Base-by-base conservation (phyloP, 2,329 filamentous ascomycete genomes). In the Aspergillus tamarii region DNA sequence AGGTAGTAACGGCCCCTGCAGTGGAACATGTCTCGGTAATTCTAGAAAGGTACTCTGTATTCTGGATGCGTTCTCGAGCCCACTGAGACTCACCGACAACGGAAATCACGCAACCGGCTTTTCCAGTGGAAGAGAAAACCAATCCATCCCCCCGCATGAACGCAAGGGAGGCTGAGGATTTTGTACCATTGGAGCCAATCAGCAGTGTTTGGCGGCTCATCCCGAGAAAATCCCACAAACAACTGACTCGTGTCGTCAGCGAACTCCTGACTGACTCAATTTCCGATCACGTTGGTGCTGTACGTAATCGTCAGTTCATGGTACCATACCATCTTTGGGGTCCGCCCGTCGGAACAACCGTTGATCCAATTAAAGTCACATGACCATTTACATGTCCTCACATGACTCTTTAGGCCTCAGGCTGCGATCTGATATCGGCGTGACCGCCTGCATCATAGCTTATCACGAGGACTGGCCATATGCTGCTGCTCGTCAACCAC, bases 201-300 rank as follows among this genome's bases (percentile, higher is more conserved):
- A 66, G 53, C 56, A 45, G 21, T 34, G 57, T 26, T 26, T 19
- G 53, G 63, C 60, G 65, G 54, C 52, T 57, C 62, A 66, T 65
- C 59, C 60, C 57, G 57, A 30, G 36, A 60, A 23, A 30, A 61
- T 64, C 50, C 62, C 56, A 63, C 60, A 53, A 41, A 14, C 45
- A 14, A 50, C 67, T 68, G 66, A 69, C 67, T 69, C 66, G 62
- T 69, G 67, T 69, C 66, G 67, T 69, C 67, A 69, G 56, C 56
- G 63, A 69, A 69, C 55, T 69, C n/a, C 23, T 48, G 45, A 48
- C 23, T 48, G 45, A 48, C 45, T 48, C 11, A 23, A 30, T 30
- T 50, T n/a, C 46, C 8, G 46, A 30, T 50, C 26, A 32, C 6
- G 23, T 50, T 28, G 46, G 11, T n/a, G 16, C 26, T 30, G 46